Percentiles rank a stretch among this genome's conserved stretches.
These are phyloP conservation scores for Stylosanthes scabra DNA, from an alignment of 331 rosid genomes.

Conservation along the genomic window DNA sequence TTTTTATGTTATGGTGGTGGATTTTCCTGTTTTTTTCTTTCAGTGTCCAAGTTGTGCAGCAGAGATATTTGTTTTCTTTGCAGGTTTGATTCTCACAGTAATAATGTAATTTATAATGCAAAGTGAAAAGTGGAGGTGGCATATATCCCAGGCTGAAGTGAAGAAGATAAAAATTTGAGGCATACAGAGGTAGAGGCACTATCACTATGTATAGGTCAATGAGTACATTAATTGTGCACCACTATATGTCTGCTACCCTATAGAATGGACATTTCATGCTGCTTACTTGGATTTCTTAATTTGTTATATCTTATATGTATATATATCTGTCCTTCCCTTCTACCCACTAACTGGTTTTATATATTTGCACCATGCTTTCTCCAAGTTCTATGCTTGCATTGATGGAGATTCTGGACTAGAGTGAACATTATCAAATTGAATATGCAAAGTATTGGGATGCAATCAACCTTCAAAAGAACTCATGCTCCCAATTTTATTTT, in stretches of 20 bases:
- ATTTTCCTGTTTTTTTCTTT: slow-evolving; percentile 41
- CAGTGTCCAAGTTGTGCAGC: slow-evolving; percentile 46
- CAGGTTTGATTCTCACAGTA: slow-evolving; percentile 54
- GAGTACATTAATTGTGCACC: slow-evolving; percentile 62
- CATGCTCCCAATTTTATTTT: background rate
- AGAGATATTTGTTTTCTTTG: slow-evolving; percentile 31
- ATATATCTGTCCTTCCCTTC: slow-evolving; percentile 28
- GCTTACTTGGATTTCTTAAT: slow-evolving; percentile 44
- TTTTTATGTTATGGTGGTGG: slow-evolving; percentile 21
- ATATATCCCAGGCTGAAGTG: slow-evolving; percentile 47
- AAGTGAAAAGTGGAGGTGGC: slow-evolving; percentile 52
- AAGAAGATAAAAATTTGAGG: slow-evolving; percentile 49
- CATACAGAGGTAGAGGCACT: slow-evolving; percentile 47
- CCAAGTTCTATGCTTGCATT: slow-evolving; percentile 40
- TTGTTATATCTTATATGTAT: background rate
- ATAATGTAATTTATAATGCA: slow-evolving; percentile 46
- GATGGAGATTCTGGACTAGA: slow-evolving; percentile 38
- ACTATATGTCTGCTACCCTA: slow-evolving; percentile 56
- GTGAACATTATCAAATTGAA: slow-evolving; percentile 30
- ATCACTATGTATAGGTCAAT: slow-evolving; percentile 59
- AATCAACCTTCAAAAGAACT: slow-evolving; percentile 33
- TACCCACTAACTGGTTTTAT: slow-evolving; percentile 35
- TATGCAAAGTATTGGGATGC: slow-evolving; percentile 20
- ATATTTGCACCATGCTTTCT: slow-evolving; percentile 30
- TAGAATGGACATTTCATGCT: slow-evolving; percentile 61